A percentile compares a stretch with the other conserved stretches of the same genome.
Conservation (phyloP, 805 yeast species). For the Wickerhamiella allomyrinae region DNA sequence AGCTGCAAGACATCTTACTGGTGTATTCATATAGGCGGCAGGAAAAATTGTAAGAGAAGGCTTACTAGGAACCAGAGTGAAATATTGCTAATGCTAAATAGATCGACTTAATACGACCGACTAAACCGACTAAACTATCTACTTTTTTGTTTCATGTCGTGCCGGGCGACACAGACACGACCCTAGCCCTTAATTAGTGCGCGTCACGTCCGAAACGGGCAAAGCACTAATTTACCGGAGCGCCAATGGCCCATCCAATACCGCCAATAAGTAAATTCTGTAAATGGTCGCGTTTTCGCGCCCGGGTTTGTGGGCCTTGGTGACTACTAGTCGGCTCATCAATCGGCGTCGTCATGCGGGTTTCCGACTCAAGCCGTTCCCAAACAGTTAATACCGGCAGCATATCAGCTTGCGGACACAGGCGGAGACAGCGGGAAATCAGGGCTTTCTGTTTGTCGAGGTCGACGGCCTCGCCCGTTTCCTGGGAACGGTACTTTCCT, state of each 20-base stretch:
- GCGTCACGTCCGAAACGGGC: neutral
- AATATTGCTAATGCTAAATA: too few relatives aligned
- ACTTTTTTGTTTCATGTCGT: too few relatives aligned
- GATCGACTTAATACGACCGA: too few relatives aligned
- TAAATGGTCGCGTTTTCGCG: slow-evolving; percentile 30
- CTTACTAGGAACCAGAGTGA: too few relatives aligned
- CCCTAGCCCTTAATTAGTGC: neutral
- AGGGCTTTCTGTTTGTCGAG: slow-evolving; percentile 40
- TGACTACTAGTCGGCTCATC: neutral
- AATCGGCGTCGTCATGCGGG: neutral
- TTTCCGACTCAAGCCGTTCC: slow-evolving; percentile 22
- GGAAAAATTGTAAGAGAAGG: too few relatives aligned
- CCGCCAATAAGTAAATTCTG: slow-evolving; percentile 40
- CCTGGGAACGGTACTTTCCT: slow-evolving; percentile 42
- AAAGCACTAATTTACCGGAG: slow-evolving; percentile 15
- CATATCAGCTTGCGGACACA: slow-evolving; percentile 42
- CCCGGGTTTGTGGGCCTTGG: neutral
- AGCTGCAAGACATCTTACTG: too few relatives aligned
- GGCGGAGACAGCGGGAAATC: slow-evolving; percentile 36
- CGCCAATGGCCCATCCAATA: slow-evolving; percentile 53
- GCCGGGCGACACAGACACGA: neutral
- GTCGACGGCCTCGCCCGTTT: slow-evolving; percentile 30
- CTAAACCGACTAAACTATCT: too few relatives aligned
- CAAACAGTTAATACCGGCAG: slow-evolving; percentile 48
- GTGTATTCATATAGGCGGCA: too few relatives aligned